Evolutionary conservation across 495 filamentous ascomycete species (phyloP).

Genomic region (Aspergillus indologenus): DNA sequence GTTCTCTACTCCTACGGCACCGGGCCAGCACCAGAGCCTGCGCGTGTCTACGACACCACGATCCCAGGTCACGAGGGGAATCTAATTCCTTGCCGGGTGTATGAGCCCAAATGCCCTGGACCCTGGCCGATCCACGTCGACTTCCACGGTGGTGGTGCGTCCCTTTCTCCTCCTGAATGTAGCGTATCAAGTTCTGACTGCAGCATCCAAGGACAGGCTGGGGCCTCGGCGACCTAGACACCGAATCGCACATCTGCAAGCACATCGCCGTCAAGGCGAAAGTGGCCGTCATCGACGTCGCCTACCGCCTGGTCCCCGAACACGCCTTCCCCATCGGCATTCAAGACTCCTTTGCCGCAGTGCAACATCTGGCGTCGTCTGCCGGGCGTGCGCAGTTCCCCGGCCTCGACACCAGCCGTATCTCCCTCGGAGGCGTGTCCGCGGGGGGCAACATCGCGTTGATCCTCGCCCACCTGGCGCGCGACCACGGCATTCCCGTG

Average conservation of each 20-base stretch:
- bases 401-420: constrained; percentile 39
- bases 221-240: constrained; percentile 45
- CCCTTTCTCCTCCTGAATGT: no score
- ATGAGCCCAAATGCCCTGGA: constrained; percentile 39
- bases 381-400: constrained; percentile 34
- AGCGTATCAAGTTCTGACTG: no score
- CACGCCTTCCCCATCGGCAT: constrained; percentile 44
- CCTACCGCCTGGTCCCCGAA: constrained; percentile 51
- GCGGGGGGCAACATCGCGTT: constrained; percentile 47
- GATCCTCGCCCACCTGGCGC: constrained; percentile 47
- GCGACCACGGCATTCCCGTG: constrained; percentile 44
- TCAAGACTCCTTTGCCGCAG: constrained; percentile 44
- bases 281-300: constrained; percentile 50
- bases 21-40: constrained; percentile 26
- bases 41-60: constrained; percentile 30
- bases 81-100: constrained; percentile 40
- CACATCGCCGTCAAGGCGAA: constrained; percentile 33
- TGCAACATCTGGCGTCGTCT: constrained; percentile 28
- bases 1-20: constrained; percentile 32
- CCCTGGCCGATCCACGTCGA: constrained; percentile 49
- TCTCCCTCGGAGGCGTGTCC: constrained; percentile 51
- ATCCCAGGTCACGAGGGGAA: constrained; percentile 40
- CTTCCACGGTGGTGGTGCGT: constrained; percentile 39
- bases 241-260: constrained; percentile 35
- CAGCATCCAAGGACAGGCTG: no score